These are phyloP conservation scores for Fraxinus cuspidata DNA, from an alignment of 257 asterid species.

Conservation along the genomic window DNA sequence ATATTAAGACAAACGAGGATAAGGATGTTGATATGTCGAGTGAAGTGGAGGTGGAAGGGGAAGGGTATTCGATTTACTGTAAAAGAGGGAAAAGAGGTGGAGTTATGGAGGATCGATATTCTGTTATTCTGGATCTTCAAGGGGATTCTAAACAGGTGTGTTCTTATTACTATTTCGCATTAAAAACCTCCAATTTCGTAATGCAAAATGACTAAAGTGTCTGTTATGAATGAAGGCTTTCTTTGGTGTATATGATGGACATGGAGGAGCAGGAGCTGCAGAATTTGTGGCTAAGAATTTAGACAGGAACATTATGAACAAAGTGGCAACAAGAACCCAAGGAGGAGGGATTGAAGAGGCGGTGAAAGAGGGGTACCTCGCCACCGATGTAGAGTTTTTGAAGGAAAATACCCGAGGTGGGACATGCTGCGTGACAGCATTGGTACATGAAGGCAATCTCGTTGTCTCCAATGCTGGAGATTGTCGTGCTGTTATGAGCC, in stretches of 20 bases:
- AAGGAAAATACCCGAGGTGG: constrained; percentile 64
- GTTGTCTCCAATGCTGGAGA: constrained; percentile 89
- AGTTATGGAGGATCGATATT: constrained; percentile 75
- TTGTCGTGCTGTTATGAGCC: constrained; percentile 79
- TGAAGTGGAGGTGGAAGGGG: constrained; percentile 62
- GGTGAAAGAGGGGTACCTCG: constrained; percentile 64
- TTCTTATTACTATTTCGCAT: not conserved
- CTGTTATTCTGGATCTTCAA: constrained; percentile 53
- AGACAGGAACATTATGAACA: constrained; percentile 45
- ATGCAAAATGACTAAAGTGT: not conserved
- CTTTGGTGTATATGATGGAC: constrained; percentile 83
- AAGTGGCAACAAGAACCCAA: constrained; percentile 37
- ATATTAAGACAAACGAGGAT: constrained; percentile 29
- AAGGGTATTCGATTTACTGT: constrained; percentile 76
- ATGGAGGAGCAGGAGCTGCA: constrained; percentile 73
- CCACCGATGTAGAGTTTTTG: constrained; percentile 65
- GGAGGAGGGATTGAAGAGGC: constrained; percentile 43
- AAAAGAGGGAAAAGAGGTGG: constrained; percentile 75
- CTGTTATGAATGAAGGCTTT: constrained; percentile 54
- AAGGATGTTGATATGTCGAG: constrained; percentile 28
- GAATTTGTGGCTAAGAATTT: constrained; percentile 64
- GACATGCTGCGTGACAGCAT: constrained; percentile 78
- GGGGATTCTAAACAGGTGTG: constrained; percentile 64
- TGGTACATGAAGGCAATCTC: constrained; percentile 55
- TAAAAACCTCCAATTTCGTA: not conserved